These are phyloP conservation scores for Penicillium olsonii DNA, from an alignment of 2,329 filamentous ascomycete genomes.

Conservation along the genomic window DNA sequence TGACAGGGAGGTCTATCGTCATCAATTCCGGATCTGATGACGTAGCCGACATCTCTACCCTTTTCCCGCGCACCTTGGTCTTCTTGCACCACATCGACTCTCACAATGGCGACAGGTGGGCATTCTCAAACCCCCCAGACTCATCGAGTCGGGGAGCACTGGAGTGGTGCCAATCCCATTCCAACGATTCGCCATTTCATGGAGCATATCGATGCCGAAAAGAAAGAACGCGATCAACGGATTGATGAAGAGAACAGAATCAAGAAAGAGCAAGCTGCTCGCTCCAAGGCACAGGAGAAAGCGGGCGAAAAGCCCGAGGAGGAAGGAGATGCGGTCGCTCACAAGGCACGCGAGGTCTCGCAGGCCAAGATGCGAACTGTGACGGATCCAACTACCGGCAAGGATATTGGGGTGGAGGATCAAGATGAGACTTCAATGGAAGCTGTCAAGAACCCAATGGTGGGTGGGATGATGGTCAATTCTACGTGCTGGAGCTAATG, in stretches of 20 bases:
- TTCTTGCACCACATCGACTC: neutral
- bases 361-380: conserved; percentile 60
- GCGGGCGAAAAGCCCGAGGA: conserved; percentile 28
- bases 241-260: conserved; percentile 62
- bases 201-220: conserved; percentile 74
- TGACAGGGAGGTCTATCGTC: conserved; percentile 22
- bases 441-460: conserved; percentile 69
- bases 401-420: conserved; percentile 82
- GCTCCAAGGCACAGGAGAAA: conserved; percentile 28
- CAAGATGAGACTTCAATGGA: conserved; percentile 70
- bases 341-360: conserved; percentile 49
- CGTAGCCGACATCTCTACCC: conserved; percentile 20
- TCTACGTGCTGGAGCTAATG: neutral
- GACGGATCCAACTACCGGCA: conserved; percentile 85
- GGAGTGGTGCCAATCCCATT: conserved; percentile 79
- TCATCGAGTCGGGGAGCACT: conserved; percentile 65
- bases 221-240: conserved; percentile 70
- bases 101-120: conserved; percentile 16
- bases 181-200: conserved; percentile 87
- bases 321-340: conserved; percentile 49
- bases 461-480: conserved; percentile 37
- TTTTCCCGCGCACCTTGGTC: neutral
- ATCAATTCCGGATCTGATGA: conserved; percentile 27
- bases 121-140: conserved; percentile 24
- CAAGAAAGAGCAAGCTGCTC: conserved; percentile 24